Base-by-base conservation (phyloP, 2,329 filamentous ascomycete genomes). In the Alternaria atra region DNA sequence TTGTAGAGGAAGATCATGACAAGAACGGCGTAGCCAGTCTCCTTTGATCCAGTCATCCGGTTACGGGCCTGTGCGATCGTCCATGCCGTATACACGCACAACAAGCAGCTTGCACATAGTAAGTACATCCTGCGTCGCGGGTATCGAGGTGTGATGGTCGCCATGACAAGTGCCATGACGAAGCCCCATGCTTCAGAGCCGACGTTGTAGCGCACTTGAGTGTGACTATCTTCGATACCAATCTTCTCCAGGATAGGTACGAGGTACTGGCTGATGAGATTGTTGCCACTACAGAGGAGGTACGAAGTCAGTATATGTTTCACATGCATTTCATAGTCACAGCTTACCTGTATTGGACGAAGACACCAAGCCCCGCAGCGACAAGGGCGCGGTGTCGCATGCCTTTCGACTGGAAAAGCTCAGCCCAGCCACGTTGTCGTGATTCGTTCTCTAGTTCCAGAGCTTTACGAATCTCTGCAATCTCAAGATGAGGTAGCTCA, bases 311-410 rank as follows among this genome's bases (percentile, higher is more conserved):
- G 27, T 29, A 29, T 8, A 29, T 4, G 27, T 29, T 8, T 29
- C 27, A 29, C 8, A 29, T 29, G 27, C 27, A 29, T 6, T 29
- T 29, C 27, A 4, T 29, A 29, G 6, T 6, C 6, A 5, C 6
- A 29, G 1, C 6, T 29, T 29, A 29, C 27, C 84, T 87, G 75
- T 89, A 91, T 74, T 91, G 88, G 1, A 87, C 89, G 66, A 90
- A 89, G 66, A 90, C 76, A 62, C 87, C 89, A 13, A 91, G 82
- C 0, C 85, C 88, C 34, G 90, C 77, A 23, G 89, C 82, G 50
- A 91, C 86, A 25, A 85, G 82, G 42, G 90, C 79, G 2, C 89
- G 84, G 79, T 87, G 88, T 34, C 87, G 83, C 81, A 91, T 91
- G 17, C 88, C 88, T 67, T 80, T 83, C 9, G 89, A 90, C 60